These are phyloP conservation scores for Batrachochytrium dendrobatidis DNA, from an alignment of 371 early-diverging fungal genomes.

Conservation along the genomic window DNA sequence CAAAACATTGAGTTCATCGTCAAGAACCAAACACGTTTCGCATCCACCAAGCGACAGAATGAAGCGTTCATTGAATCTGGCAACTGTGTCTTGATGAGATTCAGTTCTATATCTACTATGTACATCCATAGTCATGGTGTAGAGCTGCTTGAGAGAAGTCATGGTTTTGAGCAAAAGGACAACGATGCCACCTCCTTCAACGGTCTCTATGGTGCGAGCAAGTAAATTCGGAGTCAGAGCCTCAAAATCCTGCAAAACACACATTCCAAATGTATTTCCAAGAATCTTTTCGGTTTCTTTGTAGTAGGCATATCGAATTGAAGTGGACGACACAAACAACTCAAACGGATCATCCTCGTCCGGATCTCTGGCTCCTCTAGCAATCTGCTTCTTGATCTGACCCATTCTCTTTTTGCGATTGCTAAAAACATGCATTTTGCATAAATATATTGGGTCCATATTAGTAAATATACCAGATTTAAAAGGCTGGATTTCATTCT, in stretches of 20 bases:
- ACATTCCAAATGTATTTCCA: conserved; percentile 98
- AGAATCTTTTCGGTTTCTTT: conserved; percentile 97
- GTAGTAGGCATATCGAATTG: conserved; percentile 96
- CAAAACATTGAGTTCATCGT: conserved; percentile 94
- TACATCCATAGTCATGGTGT: conserved; percentile 97
- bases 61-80: conserved; percentile 97
- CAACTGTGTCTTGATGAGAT: conserved; percentile 86
- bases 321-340: conserved; percentile 87
- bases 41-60: conserved; percentile 89
- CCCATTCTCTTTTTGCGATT: conserved; percentile 94
- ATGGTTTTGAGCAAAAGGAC: conserved; percentile 89
- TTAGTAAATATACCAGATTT: too few species aligned
- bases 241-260: conserved; percentile 96
- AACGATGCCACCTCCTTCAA: conserved; percentile 98
- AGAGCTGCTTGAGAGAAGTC: conserved; percentile 91
- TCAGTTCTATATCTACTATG: conserved; percentile 91
- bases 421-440: conserved; percentile 37
- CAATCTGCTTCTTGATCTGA: conserved; percentile 85
- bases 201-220: conserved; percentile 97
- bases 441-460: not conserved
- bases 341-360: conserved; percentile 95
- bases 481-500: too few species aligned
- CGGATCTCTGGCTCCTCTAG: conserved; percentile 79
- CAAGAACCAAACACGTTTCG: conserved; percentile 89
- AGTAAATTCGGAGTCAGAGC: conserved; percentile 97